Base-by-base conservation (phyloP, 257 asterid species). In the Solanum pennellii region DNA sequence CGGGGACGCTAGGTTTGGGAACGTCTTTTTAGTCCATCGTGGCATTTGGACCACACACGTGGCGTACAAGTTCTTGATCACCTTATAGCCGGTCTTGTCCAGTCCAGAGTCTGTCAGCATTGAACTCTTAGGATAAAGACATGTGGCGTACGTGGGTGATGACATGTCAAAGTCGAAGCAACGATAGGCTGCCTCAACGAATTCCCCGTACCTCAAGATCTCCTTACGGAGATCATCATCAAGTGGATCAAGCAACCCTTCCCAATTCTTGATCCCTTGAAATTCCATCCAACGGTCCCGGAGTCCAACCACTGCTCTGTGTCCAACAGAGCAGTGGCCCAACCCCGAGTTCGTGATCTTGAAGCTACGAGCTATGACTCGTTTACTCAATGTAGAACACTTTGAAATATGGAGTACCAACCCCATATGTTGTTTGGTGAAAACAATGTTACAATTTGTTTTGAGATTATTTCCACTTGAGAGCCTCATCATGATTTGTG, bases 251-350 rank as follows among this genome's bases (percentile, higher is more conserved):
- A 96, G 95, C 69, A 96, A 72, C 6, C 99, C 99, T 31, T 96
- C 98, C 99, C 99, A 96, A 45, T 95, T 93, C 93, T 93, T 92
- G 94, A 94, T 88, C 80, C 99, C 98, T 82, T 96, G 99, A 23
- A 93, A 91, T 47, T 96, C 99, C 94, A 75, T 92, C 99, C 99
- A 96, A 29, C 91, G 91, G 6, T 95, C 92, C 1, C 84, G 44
- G 3, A 80, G 66, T 80, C 45, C 42, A 1, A 66, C 66, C 79
- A 72, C 0, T 16, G 68, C 66, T 80, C 42, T 80, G 18, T 79
- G 41, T 7, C 1, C 65, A 21, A 45, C 10, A 15, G 16, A 79
- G 84, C 44, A 27, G 12, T 80, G 84, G 15, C 84, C 66, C 5
- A 37, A 80, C 11, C 44, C 84, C 0, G 44, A 20, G 68, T 47